Percentiles rank a stretch among this genome's conserved stretches.
Conservation (phyloP, 495 filamentous ascomycete genomes). For the Hamigera avellanea region DNA sequence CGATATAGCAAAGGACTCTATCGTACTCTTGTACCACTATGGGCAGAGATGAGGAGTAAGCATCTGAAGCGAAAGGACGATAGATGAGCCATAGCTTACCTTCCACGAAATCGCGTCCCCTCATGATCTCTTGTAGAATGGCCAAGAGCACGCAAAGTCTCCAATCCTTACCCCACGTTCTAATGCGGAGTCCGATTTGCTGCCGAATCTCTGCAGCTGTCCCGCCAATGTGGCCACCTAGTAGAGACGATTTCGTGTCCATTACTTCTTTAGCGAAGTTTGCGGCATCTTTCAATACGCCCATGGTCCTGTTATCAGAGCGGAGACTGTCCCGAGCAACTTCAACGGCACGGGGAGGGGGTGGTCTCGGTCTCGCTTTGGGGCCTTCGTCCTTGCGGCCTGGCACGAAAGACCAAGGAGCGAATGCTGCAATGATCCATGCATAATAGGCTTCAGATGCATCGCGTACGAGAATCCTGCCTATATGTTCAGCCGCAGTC, state of each 20-base stretch:
- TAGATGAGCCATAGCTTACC: conserved; percentile 11
- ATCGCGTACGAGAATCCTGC: conserved; percentile 43
- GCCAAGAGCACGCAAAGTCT: conserved; percentile 59
- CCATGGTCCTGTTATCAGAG: conserved; percentile 57
- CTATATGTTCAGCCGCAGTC: conserved; percentile 13
- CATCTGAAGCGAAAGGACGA: neutral
- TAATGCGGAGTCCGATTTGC: conserved; percentile 62
- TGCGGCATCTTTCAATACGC: conserved; percentile 53
- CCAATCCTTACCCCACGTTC: conserved; percentile 71
- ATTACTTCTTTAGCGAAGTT: conserved; percentile 47
- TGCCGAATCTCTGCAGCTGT: conserved; percentile 33
- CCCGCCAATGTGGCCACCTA: conserved; percentile 14
- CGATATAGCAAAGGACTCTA: conserved; percentile 31
- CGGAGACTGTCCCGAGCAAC: conserved; percentile 70
- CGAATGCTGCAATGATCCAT: conserved; percentile 65
- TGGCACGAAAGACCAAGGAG: conserved; percentile 60
- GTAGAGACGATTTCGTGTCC: conserved; percentile 37
- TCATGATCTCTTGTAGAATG: conserved; percentile 53
- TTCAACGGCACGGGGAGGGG: conserved; percentile 40
- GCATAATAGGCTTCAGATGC: conserved; percentile 51
- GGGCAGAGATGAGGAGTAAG: conserved; percentile 8
- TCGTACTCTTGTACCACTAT: conserved; percentile 32
- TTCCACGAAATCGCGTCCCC: conserved; percentile 18
- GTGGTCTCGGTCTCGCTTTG: conserved; percentile 32
- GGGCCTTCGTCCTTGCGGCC: conserved; percentile 22